Base-by-base conservation (phyloP, 805 yeast genomes). In the Pichia deserticola region DNA sequence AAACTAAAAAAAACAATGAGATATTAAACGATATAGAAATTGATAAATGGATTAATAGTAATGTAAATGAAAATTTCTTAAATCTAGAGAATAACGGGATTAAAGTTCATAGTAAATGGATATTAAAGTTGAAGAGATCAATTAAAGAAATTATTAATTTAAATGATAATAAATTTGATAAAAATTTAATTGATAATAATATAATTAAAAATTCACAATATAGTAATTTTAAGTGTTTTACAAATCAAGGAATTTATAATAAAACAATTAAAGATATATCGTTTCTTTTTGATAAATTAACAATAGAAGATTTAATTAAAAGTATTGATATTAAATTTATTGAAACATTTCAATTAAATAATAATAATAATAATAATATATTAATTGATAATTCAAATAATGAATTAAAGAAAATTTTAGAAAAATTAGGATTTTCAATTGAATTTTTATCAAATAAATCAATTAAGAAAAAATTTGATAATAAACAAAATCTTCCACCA, bases 1-100 rank as follows among this genome's bases (percentile, higher is more conserved):
- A 27, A 3, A 27, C 33, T n/a, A 36, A 20, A 5, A 39, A 36
- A 13, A 25, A n/a, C 7, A 30, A 33, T 2, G 38, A 36, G 25
- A 27, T 7, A n/a, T 12, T 3, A 7, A 30, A 36, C 9, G 30
- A 45, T 15, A 13, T 36, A 7, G 29, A 37, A 8, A 36, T 49
- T 10, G 13, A 12, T 5, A 28, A 41, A 7, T 49, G 52, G 52
- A 45, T 49, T 36, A 5, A 13, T 7, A 15, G 28, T 2, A 20
- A 49, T 42, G 52, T 49, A 5, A n/a, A 20, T 37, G 13, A 36
- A 3, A 40, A 49, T 7, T 49, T 49, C 41, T 37, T 49, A 20
- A 42, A 40, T 8, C 9, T 25, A 3, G 35, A 45, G 13, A 20
- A 10, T 7, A 8, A 29, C 8, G 35, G 32, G 2, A 27, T 25